phyloP scores from a whole-genome alignment of 768 basidiomycete species.

The Ramaria rubella region DNA sequence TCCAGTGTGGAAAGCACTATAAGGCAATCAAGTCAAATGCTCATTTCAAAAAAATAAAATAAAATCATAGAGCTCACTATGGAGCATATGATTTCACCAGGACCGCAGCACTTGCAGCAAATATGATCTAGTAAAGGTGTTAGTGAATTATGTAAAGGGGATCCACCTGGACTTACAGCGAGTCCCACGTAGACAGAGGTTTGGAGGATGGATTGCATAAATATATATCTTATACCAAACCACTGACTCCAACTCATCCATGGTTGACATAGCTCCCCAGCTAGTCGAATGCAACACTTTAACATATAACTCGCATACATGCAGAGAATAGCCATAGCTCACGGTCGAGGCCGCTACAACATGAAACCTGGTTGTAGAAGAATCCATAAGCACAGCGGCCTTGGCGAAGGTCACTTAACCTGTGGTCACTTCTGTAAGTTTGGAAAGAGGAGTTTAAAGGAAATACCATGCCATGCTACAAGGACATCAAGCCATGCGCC shows the following conservation, averaged over 20 bases:
- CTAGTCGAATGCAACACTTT: slow-evolving; percentile 27
- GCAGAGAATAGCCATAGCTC: slow-evolving; percentile 19
- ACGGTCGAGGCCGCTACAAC: slow-evolving; percentile 60
- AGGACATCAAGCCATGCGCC: slow-evolving; percentile 71
- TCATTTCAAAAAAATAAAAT: background rate
- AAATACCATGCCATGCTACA: slow-evolving; percentile 53
- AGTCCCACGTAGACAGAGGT: slow-evolving; percentile 56
- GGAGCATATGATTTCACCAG: slow-evolving; percentile 63
- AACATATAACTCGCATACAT: slow-evolving; percentile 4
- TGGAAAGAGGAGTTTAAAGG: background rate
- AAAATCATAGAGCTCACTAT: slow-evolving; percentile 57
- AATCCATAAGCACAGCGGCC: slow-evolving; percentile 63
- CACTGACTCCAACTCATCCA: slow-evolving; percentile 68
- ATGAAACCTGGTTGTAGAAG: slow-evolving; percentile 65
- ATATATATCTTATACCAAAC: slow-evolving; percentile 45
- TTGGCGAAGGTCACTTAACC: slow-evolving; percentile 65
- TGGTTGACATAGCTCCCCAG: slow-evolving; percentile 58
- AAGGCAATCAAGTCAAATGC: slow-evolving; percentile 3
- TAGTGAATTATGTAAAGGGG: background rate
- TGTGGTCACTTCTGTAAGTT: slow-evolving; percentile 19
- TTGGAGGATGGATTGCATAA: slow-evolving; percentile 58
- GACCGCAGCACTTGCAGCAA: slow-evolving; percentile 56
- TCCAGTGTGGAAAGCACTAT: slow-evolving; percentile 72
- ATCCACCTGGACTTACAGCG: slow-evolving; percentile 39
- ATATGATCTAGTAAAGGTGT: slow-evolving; percentile 38